Base-by-base conservation (phyloP, 2,329 filamentous ascomycete species). In the Fusarium heterosporum region DNA sequence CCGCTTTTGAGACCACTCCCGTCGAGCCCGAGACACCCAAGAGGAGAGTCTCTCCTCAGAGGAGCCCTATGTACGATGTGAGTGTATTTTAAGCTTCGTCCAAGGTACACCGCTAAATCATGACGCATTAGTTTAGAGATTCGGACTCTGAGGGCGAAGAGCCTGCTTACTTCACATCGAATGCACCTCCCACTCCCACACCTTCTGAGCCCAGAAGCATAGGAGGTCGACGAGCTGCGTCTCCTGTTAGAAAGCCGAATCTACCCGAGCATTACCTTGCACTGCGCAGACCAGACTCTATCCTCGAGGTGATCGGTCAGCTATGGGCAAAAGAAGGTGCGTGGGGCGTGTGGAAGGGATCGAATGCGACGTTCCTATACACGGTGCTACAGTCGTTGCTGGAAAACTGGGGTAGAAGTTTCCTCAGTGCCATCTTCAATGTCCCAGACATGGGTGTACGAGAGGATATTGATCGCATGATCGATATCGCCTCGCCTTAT, bases 291-390 rank as follows among this genome's bases (percentile, higher is more conserved):
- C 84, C 92, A 12, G 91, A 95, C 75, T 95, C 94, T 1, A 84
- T 98, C 57, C 86, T 94, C 71, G 93, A 97, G 69, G 93, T 96
- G 4, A 87, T 99, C 61, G 89, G 90, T 8, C 91, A 96, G 75
- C 81, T 98, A 19, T 98, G 96, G 92, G 86, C 90, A 46, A 95
- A 91, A 70, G 95, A 97, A 76, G 93, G 93, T 34, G 90, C 90
- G 1, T 94, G 93, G 85, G 96, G 96, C 6, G 89, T 97, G 7
- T 99, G 95, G 94, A 97, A 97, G 77, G 89, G 90, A 10, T 93
- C 93, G 36, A 98, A 98, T 76, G 89, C 92, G 14, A 96, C 93
- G 2, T 99, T 98, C 74, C 84, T 98, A 48, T 97, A 98, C 79
- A 92, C 90, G 0, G 87, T 97, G 45, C 84, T 98, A 17, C 87